Evolutionary conservation across 2,329 filamentous ascomycete genomes (phyloP), one percentile per base, ranked within the genome.

Genomic region (Sclerotinia spermophila): DNA sequence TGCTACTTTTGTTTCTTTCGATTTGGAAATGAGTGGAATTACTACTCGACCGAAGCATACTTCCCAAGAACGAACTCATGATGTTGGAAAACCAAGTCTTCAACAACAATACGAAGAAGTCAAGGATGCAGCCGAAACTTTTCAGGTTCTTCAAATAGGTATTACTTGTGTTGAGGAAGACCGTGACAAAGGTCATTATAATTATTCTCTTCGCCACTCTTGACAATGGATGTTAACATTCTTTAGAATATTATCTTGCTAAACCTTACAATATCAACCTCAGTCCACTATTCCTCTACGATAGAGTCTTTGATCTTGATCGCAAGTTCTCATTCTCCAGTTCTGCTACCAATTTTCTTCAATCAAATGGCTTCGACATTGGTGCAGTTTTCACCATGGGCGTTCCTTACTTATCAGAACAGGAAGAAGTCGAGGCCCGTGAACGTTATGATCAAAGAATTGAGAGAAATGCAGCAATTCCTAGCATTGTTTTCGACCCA

Each of bases 1-100:
- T 69, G 85, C 87, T 45, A 83, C 84, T 72, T 91, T 90, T 75
- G 85, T 92, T 19, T 82, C 88, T 4, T 82, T 92, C 71, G 89
- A 92, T 76, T 82, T 91, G 19, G 89, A 92, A 78, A 85, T 91
- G 60, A 90, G 89, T 21, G 89, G 89, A 2, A 88, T 92, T 3
- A 79, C 79, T 19, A 83, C 83, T 35, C 80, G 81, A 59, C 75
- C 76, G 21, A 77, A 76, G 70, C 74, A 76, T 70, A 72, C 71
- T 24, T 42, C 72, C 2, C 75, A 75, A 68, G 77, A 74, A 64
- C 79, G 78, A 51, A 77, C 73, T 44, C 74, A 77, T 19, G 79
- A 81, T 42, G 75, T 77, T 51, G 81, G 82, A 48, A 83, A 83
- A 71, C 83, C 83, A 44, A 84, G 84, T 4, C 80, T 91, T 2